phyloP scores from a whole-genome alignment of 192 early-diverging fungal genomes.

The Coemansia sp. region DNA sequence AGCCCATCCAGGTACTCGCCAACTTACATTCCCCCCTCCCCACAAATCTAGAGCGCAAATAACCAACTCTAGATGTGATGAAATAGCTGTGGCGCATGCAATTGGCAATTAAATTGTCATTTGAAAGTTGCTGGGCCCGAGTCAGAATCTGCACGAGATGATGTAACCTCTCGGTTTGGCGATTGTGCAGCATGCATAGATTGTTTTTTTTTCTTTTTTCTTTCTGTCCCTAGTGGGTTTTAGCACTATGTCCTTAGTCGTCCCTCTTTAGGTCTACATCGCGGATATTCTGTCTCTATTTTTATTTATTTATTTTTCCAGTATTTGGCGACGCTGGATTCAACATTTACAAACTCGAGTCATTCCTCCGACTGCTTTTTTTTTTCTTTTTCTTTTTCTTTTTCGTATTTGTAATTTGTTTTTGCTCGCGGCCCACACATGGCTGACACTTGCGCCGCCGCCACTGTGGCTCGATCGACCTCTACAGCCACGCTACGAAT shows the following conservation, averaged over 20 bases:
- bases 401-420: not conserved
- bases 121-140: not conserved
- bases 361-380: not conserved
- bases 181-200: not conserved
- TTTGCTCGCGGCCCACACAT: not conserved
- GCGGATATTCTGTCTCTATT: not conserved
- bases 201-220: not conserved
- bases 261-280: not conserved
- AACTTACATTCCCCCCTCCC: not conserved
- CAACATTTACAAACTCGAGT: not conserved
- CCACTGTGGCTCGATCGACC: conserved; percentile 11
- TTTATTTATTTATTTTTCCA: not conserved
- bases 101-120: not conserved
- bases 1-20: not conserved
- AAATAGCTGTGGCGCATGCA: not conserved
- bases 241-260: not conserved
- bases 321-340: not conserved
- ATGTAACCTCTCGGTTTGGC: not conserved
- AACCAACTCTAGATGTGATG: not conserved
- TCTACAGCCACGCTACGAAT: not conserved
- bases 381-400: not conserved
- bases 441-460: conserved; percentile 8
- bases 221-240: not conserved
- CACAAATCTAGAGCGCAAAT: not conserved
- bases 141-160: not conserved